A percentile compares a stretch with the other conserved stretches of the same genome.
Evolutionary conservation across 164 flowering plant species (phyloP).

Genomic region (Hamamelis virginiana): DNA sequence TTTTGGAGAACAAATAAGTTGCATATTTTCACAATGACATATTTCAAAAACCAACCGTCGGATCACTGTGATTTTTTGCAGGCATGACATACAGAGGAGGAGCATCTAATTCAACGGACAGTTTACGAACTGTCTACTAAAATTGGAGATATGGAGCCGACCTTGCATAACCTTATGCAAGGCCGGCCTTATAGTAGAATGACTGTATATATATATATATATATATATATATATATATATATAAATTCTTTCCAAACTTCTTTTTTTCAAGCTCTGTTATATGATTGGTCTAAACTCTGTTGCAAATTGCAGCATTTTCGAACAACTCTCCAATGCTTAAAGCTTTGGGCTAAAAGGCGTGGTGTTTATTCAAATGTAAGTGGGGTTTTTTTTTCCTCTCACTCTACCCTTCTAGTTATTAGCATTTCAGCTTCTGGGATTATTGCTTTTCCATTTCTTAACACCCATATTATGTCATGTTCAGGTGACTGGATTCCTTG

Average conservation of each 20-base stretch:
- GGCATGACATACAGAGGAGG: too few relatives aligned
- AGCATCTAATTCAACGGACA: too few relatives aligned
- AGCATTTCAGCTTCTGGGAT: background rate
- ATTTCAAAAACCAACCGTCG: too few relatives aligned
- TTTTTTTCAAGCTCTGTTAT: background rate
- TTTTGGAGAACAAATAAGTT: too few relatives aligned
- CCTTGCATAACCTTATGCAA: too few relatives aligned
- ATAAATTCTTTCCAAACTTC: background rate
- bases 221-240: too few relatives aligned
- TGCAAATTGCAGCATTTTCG: conserved; percentile 66
- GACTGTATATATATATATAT: too few relatives aligned
- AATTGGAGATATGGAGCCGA: too few relatives aligned
- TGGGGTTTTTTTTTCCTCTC: background rate
- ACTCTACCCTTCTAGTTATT: background rate
- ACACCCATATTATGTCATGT: background rate
- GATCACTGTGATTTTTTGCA: too few relatives aligned
- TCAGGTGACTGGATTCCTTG: conserved; percentile 97
- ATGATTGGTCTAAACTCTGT: background rate
- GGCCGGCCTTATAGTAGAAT: too few relatives aligned
- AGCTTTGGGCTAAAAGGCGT: conserved; percentile 93
- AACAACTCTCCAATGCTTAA: conserved; percentile 76
- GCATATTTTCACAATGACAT: too few relatives aligned
- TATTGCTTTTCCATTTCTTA: background rate
- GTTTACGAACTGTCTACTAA: too few relatives aligned
- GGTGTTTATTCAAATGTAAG: conserved; percentile 99